Percentiles rank a stretch among this genome's conserved stretches.
Conservation (phyloP, 2,329 filamentous ascomycete species). For the Colletotrichum agaves region DNA sequence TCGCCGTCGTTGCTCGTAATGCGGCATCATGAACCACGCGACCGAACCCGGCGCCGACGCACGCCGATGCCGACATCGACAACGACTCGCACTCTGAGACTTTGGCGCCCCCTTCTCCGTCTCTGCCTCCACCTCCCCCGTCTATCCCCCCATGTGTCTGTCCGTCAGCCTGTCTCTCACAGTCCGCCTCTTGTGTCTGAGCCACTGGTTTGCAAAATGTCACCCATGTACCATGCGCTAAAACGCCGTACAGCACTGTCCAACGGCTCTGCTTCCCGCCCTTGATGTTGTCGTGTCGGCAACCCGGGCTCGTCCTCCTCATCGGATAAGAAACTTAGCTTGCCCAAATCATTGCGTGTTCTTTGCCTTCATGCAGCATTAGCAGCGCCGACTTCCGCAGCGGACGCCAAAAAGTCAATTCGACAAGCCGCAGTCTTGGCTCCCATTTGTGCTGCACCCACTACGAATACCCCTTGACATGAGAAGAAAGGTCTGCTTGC, state of each 20-base stretch:
- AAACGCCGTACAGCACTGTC: neutral
- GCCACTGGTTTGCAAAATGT: neutral
- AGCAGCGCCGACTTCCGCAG: slow-evolving; percentile 3
- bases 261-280: neutral
- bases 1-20: neutral
- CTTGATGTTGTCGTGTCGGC: neutral
- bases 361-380: slow-evolving; percentile 5
- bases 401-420: slow-evolving; percentile 10
- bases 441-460: neutral
- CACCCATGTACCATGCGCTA: no score
- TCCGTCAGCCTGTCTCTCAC: neutral
- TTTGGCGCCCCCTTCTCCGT: neutral
- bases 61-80: neutral
- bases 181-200: neutral
- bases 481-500: slow-evolving; percentile 9
- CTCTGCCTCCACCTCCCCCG: neutral
- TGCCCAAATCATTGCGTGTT: neutral
- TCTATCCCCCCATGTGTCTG: neutral
- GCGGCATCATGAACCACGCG: slow-evolving; percentile 6
- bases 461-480: neutral
- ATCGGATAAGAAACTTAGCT: neutral
- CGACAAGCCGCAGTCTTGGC: slow-evolving; percentile 15
- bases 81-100: slow-evolving; percentile 8
- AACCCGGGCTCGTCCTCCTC: neutral
- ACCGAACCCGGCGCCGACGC: neutral